These are phyloP conservation scores for Moricandia arvensis DNA, from an alignment of 345 rosid genomes.

Conservation along the genomic window DNA sequence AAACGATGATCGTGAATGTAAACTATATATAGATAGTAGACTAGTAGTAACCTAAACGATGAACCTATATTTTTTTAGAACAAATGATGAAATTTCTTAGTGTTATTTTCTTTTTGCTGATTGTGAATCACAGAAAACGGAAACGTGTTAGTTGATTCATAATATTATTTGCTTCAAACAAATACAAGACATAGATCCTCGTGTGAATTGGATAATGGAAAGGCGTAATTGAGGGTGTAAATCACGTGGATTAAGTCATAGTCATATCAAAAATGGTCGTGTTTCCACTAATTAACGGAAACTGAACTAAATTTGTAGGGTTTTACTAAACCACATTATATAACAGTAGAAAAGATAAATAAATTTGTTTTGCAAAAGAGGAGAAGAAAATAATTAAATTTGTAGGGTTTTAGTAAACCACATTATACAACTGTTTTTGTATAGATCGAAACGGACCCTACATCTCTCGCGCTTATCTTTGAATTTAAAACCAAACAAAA, in stretches of 20 bases:
- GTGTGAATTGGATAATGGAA: constrained; percentile 14
- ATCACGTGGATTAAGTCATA: constrained; percentile 30
- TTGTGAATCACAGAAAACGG: neutral
- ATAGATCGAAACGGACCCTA: neutral
- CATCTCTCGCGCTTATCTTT: constrained; percentile 13
- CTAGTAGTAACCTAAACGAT: neutral
- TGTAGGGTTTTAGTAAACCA: neutral
- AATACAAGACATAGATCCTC: neutral
- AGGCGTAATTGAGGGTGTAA: constrained; percentile 20
- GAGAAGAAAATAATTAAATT: neutral
- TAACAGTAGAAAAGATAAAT: neutral
- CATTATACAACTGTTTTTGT: neutral
- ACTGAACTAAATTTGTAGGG: too few species aligned
- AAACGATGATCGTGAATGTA: too few species aligned
- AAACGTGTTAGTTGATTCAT: neutral
- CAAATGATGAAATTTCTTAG: neutral
- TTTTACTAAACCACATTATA: too few species aligned
- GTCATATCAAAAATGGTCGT: constrained; percentile 18
- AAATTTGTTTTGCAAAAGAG: neutral
- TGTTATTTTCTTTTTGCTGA: neutral
- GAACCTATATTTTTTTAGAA: neutral
- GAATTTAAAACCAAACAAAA: constrained; percentile 1
- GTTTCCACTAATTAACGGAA: neutral
- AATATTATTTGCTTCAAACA: neutral
- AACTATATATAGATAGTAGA: too few species aligned